phyloP scores from a whole-genome alignment of 1,139 yeast species.

The Nakaseomyces uthaithaninus region DNA sequence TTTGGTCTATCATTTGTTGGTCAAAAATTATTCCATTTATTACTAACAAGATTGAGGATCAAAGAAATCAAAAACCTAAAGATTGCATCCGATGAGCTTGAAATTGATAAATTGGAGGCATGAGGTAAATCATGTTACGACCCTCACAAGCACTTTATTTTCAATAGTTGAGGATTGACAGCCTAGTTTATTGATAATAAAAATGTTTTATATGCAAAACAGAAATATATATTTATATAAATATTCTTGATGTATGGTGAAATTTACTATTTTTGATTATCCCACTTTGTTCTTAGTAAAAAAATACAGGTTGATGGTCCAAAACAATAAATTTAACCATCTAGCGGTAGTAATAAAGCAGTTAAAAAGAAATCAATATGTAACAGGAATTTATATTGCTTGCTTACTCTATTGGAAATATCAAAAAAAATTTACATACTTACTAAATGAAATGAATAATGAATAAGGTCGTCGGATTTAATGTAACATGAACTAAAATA shows the following conservation, averaged over 20 bases:
- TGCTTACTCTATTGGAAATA: slow-evolving; percentile 2
- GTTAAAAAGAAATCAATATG: too few relatives aligned
- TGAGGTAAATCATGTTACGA: too few relatives aligned
- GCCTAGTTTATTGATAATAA: too few relatives aligned
- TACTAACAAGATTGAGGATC: slow-evolving; percentile 4
- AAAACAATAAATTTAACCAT: too few relatives aligned
- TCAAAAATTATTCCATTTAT: slow-evolving; percentile 3
- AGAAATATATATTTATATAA: too few relatives aligned
- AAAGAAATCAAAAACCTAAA: slow-evolving; percentile 5
- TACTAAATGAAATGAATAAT: slow-evolving; percentile 5
- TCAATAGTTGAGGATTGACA: too few relatives aligned
- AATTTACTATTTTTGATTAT: not conserved
- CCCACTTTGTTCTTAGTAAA: too few relatives aligned
- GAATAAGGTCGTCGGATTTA: slow-evolving; percentile 1
- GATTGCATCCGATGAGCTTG: slow-evolving; percentile 1
- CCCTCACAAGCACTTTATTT: too few relatives aligned
- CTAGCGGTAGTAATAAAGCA: too few relatives aligned
- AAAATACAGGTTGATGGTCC: too few relatives aligned
- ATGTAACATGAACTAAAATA: slow-evolving; percentile 4
- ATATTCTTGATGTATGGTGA: too few relatives aligned
- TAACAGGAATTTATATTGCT: slow-evolving; percentile 4
- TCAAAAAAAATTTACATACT: slow-evolving; percentile 4
- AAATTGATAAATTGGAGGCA: slow-evolving; percentile 1
- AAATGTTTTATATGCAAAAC: too few relatives aligned
- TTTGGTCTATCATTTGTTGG: slow-evolving; percentile 9